Percentiles rank a stretch among this genome's conserved stretches.
These are phyloP conservation scores for Carex parvula DNA, from an alignment of 176 grass and related monocot species.

Conservation along the genomic window DNA sequence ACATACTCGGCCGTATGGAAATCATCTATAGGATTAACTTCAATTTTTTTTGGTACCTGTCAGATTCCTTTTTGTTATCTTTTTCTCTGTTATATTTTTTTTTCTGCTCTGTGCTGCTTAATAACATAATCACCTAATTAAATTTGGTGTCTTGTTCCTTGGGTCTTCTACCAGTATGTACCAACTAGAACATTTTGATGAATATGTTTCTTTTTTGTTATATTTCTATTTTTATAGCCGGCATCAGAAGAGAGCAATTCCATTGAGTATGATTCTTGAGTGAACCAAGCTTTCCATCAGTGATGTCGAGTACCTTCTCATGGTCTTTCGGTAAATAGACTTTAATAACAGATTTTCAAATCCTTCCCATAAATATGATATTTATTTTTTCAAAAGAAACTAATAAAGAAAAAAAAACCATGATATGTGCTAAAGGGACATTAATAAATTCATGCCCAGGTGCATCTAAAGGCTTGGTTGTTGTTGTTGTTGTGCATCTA, in stretches of 20 bases:
- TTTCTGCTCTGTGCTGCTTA: neutral
- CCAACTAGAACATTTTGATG: neutral
- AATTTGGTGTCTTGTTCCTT: neutral
- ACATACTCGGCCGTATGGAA: conserved; percentile 72
- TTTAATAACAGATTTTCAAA: conserved; percentile 14
- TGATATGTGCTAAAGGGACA: neutral
- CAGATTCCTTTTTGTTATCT: neutral
- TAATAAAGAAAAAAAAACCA: neutral
- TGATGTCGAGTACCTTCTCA: conserved; percentile 65
- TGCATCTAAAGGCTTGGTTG: conserved; percentile 44
- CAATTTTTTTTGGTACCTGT: neutral
- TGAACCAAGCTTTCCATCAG: conserved; percentile 58
- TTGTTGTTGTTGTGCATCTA: conserved; percentile 57
- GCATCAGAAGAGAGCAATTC: conserved; percentile 72
- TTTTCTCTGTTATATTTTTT: neutral
- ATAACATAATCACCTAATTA: neutral
- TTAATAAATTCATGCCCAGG: conserved; percentile 33
- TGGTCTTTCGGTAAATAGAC: conserved; percentile 67
- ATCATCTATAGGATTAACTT: conserved; percentile 72
- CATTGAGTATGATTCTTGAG: conserved; percentile 57
- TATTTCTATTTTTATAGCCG: conserved; percentile 40
- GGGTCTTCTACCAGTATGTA: neutral
- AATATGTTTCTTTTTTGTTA: conserved; percentile 26
- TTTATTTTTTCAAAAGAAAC: neutral
- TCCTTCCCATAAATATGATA: neutral